Evolutionary conservation across 768 basidiomycete species (phyloP), one percentile per base, ranked within the genome.

Genomic region (Chiua virens): DNA sequence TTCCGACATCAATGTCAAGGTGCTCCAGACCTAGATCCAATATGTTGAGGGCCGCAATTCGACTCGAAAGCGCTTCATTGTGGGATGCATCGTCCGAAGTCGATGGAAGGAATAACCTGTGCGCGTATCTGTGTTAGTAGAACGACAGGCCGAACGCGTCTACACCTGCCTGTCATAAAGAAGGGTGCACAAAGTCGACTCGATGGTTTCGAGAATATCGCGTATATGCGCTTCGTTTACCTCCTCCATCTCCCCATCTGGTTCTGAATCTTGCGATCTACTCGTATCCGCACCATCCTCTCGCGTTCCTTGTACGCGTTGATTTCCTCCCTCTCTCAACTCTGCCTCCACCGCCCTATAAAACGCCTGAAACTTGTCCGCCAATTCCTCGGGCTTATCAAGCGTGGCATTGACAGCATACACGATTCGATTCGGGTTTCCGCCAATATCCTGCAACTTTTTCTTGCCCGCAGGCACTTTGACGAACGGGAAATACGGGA

Each of bases 11-110:
- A 9, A 98, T 79, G 15, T 95, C 96, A 1, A 99, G 81, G 71
- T 98, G 94, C 35, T 88, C 86, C 10, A 98, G 73, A 3, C 85
- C 79, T 0, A 99, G 75, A 66, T 98, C 96, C 2, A 98, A 76
- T 77, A 94, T 81, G 58, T 95, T 94, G 40, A 99, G 75, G 1
- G 94, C 95, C 14, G 92, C 92, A 15, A 98, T 85, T 6, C 95
- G 83, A 62, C 85, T 89, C 0, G 94, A 84, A 4, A 99, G 74
- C 0, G 92, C 88, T 61, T 92, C 91, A 64, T 99, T 94, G 64
- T 97, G 95, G 1, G 85, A 86, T 0, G 80, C 75, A 61, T 99
- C 96, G 45, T 84, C 81, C n/a, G 80, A 75, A 18, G 81, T 80
- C 3, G 83, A 76, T 2, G 88, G 90, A 46, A 85, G 79, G 70